These are phyloP conservation scores for Anethum foeniculum DNA, from an alignment of 140 eudicot genomes.

Conservation along the genomic window DNA sequence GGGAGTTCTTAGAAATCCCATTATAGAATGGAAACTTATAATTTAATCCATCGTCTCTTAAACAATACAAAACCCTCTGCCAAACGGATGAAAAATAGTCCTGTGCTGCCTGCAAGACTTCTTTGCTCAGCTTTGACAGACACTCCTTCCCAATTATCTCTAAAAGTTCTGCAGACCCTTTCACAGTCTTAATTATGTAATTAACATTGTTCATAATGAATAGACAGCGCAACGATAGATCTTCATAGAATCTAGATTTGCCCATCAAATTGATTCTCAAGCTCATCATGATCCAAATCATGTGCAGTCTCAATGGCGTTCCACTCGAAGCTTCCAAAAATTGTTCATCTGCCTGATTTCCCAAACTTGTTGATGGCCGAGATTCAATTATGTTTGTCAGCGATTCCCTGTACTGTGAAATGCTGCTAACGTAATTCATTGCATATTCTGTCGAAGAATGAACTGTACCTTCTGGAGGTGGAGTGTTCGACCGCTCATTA, in stretches of 20 bases:
- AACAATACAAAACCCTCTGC: constrained; percentile 14
- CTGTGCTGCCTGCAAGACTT: neutral
- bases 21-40: constrained; percentile 5
- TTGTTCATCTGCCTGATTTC: constrained; percentile 5
- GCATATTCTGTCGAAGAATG: constrained; percentile 26
- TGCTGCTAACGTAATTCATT: constrained; percentile 18
- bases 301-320: constrained; percentile 22
- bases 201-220: constrained; percentile 30
- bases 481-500: constrained; percentile 14
- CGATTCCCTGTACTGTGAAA: constrained; percentile 15
- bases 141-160: constrained; percentile 19
- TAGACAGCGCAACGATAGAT: constrained; percentile 9
- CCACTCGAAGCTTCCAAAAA: constrained; percentile 5
- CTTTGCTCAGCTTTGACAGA: constrained; percentile 4
- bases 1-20: constrained; percentile 16
- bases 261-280: constrained; percentile 23
- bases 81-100: constrained; percentile 5
- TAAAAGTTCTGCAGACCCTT: constrained; percentile 8
- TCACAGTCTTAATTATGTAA: constrained; percentile 9
- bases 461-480: constrained; percentile 20
- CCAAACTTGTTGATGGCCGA: neutral
- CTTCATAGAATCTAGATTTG: constrained; percentile 17
- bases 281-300: constrained; percentile 28
- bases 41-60: constrained; percentile 19
- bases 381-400: constrained; percentile 17